Evolutionary conservation across 768 basidiomycete species (phyloP).

Genomic region (Suillus lakei): DNA sequence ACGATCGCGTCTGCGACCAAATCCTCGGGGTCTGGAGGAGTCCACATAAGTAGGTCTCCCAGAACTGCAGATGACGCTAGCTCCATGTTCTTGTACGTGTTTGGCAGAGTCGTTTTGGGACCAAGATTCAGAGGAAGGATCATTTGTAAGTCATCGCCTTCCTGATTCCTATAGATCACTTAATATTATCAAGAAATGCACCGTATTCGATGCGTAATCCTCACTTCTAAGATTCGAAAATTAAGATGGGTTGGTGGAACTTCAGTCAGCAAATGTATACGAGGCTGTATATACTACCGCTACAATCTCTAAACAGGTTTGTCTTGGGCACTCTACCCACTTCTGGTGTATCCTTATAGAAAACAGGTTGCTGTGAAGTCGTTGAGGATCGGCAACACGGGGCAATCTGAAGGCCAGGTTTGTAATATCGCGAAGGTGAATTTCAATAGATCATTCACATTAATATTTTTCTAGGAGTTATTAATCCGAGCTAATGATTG

Average conservation of each 20-base stretch:
- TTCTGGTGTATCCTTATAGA: neutral
- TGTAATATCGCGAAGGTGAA: neutral
- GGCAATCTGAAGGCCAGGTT: neutral
- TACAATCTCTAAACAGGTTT: neutral
- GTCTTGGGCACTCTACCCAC: neutral
- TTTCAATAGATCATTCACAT: neutral
- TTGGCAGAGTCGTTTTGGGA: neutral
- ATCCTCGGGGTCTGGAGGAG: neutral
- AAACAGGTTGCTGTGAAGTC: slow-evolving; percentile 5
- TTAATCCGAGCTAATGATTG: neutral
- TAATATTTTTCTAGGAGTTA: neutral
- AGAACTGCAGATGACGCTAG: neutral
- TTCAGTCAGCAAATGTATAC: neutral
- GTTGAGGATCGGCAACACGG: neutral
- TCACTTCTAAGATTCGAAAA: neutral
- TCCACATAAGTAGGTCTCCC: no score
- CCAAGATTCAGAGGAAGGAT: neutral
- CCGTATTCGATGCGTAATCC: neutral
- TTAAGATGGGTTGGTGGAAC: neutral
- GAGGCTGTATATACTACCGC: neutral
- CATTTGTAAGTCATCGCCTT: neutral
- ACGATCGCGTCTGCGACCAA: neutral
- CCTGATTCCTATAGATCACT: neutral
- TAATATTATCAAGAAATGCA: neutral
- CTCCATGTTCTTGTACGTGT: no score